Evolutionary conservation across 768 basidiomycete species (phyloP).

Genomic region (Podaxis rugospora): DNA sequence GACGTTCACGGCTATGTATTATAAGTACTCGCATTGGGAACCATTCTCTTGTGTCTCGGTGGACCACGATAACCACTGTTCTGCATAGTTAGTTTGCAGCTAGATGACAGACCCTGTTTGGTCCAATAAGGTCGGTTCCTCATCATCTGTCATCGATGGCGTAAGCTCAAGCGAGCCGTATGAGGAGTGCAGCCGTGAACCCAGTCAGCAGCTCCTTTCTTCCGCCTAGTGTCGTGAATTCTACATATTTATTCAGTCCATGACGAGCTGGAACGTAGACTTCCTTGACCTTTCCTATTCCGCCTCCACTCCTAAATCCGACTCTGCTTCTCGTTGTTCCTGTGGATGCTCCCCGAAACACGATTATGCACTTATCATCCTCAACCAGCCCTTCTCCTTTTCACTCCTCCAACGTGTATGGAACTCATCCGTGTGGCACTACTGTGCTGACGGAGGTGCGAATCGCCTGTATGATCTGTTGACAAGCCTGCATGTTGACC

Average conservation of each 20-base stretch:
- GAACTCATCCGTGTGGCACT: slow-evolving; percentile 43
- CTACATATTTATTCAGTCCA: background rate
- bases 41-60: background rate
- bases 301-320: background rate
- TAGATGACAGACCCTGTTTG: background rate
- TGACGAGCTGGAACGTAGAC: slow-evolving; percentile 36
- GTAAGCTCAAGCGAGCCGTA: background rate
- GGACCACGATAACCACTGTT: background rate
- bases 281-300: slow-evolving; percentile 26
- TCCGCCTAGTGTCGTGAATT: background rate
- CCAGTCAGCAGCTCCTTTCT: background rate
- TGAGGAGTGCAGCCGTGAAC: background rate
- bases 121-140: background rate
- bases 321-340: background rate
- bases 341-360: slow-evolving; percentile 9
- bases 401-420: slow-evolving; percentile 62
- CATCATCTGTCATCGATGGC: background rate
- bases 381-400: slow-evolving; percentile 83
- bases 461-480: slow-evolving; percentile 72
- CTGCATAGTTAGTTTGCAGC: background rate
- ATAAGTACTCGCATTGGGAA: background rate
- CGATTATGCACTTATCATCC: slow-evolving; percentile 67
- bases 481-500: slow-evolving; percentile 15
- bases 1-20: background rate
- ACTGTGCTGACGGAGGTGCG: slow-evolving; percentile 87